Conservation (phyloP, 2,329 filamentous ascomycete genomes). For the Aspergillus awamori region DNA sequence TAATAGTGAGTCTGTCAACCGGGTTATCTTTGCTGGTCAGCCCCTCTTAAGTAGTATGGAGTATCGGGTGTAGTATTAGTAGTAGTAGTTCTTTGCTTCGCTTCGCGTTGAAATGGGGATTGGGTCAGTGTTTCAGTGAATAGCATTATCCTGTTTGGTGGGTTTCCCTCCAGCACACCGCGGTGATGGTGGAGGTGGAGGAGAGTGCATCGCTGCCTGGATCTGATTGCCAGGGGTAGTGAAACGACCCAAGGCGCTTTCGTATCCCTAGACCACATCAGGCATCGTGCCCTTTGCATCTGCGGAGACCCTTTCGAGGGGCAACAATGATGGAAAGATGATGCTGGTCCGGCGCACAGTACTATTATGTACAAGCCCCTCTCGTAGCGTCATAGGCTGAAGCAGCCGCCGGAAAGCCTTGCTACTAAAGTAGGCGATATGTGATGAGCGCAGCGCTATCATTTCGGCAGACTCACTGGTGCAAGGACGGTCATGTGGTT, state of each 20-base stretch:
- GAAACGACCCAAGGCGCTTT: constrained; percentile 7
- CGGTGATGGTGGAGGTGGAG: not conserved
- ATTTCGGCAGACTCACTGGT: not conserved
- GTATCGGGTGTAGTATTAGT: too few relatives aligned
- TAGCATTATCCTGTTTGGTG: not conserved
- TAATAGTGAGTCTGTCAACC: constrained; percentile 11
- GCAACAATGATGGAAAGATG: not conserved
- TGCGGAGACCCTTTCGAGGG: constrained; percentile 7
- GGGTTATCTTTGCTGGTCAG: constrained; percentile 4
- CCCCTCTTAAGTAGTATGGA: not conserved
- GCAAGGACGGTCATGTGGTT: constrained; percentile 10
- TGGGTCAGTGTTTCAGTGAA: not conserved
- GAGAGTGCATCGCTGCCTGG: not conserved
- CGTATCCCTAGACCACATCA: constrained; percentile 2
- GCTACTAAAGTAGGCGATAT: not conserved
- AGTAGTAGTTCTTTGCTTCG: not conserved
- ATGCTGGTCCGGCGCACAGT: constrained; percentile 1
- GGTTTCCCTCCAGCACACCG: not conserved
- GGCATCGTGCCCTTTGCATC: not conserved
- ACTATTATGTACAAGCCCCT: constrained; percentile 5
- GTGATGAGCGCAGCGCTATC: not conserved
- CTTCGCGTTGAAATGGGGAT: not conserved
- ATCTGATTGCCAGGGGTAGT: constrained; percentile 8
- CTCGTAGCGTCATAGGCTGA: constrained; percentile 2
- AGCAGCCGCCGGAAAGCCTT: constrained; percentile 6